Percentiles rank a stretch among this genome's conserved stretches.
Evolutionary conservation across 2,329 filamentous ascomycete species (phyloP).

Genomic region (Ophiognomonia clavigignenti-juglandacearum): DNA sequence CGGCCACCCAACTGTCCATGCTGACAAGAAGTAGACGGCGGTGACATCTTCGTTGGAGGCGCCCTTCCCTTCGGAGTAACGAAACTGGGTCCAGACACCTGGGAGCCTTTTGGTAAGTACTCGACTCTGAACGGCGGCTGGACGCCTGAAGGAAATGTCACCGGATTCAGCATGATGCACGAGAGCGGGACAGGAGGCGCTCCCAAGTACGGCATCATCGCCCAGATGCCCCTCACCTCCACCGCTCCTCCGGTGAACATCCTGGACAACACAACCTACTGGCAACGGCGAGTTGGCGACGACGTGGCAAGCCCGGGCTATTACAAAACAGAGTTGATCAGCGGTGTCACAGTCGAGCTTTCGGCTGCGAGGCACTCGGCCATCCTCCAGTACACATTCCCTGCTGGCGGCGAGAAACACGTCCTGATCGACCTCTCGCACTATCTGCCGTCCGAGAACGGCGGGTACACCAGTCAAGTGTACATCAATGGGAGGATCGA

Average conservation of each 20-base stretch:
- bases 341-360: slow-evolving; percentile 44
- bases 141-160: slow-evolving; percentile 38
- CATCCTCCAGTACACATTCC: slow-evolving; percentile 49
- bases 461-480: slow-evolving; percentile 36
- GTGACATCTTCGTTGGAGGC: slow-evolving; percentile 39
- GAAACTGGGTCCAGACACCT: slow-evolving; percentile 38
- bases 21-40: slow-evolving; percentile 23
- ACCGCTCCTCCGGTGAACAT: slow-evolving; percentile 37
- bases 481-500: slow-evolving; percentile 29
- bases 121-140: slow-evolving; percentile 30
- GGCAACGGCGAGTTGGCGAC: slow-evolving; percentile 32
- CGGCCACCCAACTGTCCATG: not conserved
- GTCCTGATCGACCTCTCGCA: slow-evolving; percentile 45
- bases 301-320: slow-evolving; percentile 48
- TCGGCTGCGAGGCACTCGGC: slow-evolving; percentile 43
- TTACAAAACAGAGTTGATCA: slow-evolving; percentile 44
- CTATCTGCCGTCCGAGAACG: slow-evolving; percentile 37
- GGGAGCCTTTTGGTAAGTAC: slow-evolving; percentile 20
- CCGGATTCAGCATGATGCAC: slow-evolving; percentile 48
- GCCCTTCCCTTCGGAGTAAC: slow-evolving; percentile 39
- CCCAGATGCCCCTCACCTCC: slow-evolving; percentile 40
- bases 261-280: slow-evolving; percentile 43
- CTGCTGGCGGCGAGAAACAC: slow-evolving; percentile 33
- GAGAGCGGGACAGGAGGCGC: slow-evolving; percentile 53
- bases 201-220: slow-evolving; percentile 53